Conservation (phyloP, 108 stramenopile genomes). For the Nitzschia inconspicua region DNA sequence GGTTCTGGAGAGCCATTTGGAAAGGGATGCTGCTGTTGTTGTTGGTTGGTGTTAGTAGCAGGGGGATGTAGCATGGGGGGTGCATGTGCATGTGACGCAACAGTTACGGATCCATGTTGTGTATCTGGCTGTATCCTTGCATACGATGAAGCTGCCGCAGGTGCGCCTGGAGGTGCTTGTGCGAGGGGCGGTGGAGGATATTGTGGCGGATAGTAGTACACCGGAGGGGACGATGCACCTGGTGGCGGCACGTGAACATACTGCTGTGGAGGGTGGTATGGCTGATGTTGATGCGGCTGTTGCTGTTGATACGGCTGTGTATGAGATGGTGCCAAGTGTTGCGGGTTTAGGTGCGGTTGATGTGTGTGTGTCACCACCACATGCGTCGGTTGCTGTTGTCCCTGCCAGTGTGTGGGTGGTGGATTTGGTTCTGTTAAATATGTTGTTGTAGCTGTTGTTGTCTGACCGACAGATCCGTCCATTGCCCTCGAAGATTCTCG, state of each 20-base stretch:
- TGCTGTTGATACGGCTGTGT: constrained; percentile 7
- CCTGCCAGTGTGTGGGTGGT: too few relatives aligned
- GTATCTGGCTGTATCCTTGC: too few relatives aligned
- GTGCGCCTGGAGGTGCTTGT: not conserved
- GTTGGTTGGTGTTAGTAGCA: too few relatives aligned
- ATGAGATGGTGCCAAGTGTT: not conserved
- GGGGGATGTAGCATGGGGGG: too few relatives aligned
- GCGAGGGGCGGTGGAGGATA: not conserved
- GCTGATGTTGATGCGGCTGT: constrained; percentile 5
- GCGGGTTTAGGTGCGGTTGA: not conserved
- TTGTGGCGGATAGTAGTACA: not conserved
- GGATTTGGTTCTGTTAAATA: too few relatives aligned
- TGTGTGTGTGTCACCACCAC: not conserved
- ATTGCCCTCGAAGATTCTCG: too few relatives aligned
- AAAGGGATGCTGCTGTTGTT: constrained; percentile 10
- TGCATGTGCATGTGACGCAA: too few relatives aligned
- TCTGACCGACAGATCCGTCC: too few relatives aligned
- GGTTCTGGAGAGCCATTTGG: not conserved
- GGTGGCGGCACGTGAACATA: not conserved
- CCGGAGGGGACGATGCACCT: not conserved
- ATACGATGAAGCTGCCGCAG: too few relatives aligned
- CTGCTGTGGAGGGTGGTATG: not conserved
- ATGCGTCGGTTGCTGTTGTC: not conserved
- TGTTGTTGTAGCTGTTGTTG: too few relatives aligned
- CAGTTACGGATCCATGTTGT: too few relatives aligned